These are phyloP conservation scores for Cryptococcus depauperatus DNA, from an alignment of 1,284 basidiomycete species.

Conservation along the genomic window DNA sequence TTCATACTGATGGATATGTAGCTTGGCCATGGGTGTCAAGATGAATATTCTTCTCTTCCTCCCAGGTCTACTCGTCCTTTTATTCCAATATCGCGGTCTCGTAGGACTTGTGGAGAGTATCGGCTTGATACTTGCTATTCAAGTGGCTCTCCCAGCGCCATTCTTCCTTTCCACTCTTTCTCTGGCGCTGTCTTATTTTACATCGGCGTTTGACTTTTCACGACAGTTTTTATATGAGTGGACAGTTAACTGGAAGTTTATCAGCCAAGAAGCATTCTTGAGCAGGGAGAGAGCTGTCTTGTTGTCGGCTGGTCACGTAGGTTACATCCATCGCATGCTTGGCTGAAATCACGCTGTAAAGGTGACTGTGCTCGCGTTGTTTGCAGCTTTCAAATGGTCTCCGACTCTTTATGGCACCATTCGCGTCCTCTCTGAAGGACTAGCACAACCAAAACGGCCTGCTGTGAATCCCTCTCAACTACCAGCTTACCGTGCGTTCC, in stretches of 20 bases:
- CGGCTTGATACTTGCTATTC: constrained; percentile 49
- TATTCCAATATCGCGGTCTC: constrained; percentile 66
- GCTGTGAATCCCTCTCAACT: constrained; percentile 9
- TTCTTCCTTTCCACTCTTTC: constrained; percentile 54
- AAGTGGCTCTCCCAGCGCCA: constrained; percentile 57
- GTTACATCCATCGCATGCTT: constrained; percentile 10
- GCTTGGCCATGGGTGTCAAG: constrained; percentile 82
- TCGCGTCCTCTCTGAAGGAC: constrained; percentile 53
- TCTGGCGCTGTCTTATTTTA: constrained; percentile 55
- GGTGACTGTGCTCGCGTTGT: constrained; percentile 49
- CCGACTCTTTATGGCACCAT: constrained; percentile 55
- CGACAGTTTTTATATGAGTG: constrained; percentile 88
- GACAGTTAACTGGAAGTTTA: constrained; percentile 96
- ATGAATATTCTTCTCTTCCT: constrained; percentile 94
- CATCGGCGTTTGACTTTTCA: constrained; percentile 75
- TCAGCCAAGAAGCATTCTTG: constrained; percentile 67
- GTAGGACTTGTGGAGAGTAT: constrained; percentile 53
- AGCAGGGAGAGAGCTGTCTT: constrained; percentile 55
- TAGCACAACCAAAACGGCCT: constrained; percentile 16
- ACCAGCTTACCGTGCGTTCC: constrained; percentile 23
- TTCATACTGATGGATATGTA: constrained; percentile 36
- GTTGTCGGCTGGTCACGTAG: constrained; percentile 61
- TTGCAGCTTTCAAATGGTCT: constrained; percentile 69
- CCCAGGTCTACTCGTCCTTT: constrained; percentile 72
- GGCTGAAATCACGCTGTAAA: neutral